Evolutionary conservation across 352 stramenopile species (phyloP), one percentile per base, ranked within the genome.

Genomic region (Globisporangium spinosum): DNA sequence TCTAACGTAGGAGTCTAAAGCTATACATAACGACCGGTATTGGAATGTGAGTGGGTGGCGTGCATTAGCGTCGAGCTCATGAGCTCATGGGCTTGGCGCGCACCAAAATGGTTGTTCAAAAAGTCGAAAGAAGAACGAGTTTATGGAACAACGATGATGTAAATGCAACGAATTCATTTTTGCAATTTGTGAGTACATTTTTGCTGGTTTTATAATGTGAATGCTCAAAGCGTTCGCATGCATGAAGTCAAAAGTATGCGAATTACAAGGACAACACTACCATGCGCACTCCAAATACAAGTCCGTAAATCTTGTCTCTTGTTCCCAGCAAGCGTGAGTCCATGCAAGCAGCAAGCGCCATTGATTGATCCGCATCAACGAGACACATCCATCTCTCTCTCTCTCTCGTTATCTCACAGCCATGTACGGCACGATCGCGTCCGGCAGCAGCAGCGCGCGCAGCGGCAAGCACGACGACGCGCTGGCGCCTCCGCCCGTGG

Each of bases 401-500:
- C 29, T 61, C 23, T 35, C 25, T 22, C 13, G 6, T 17, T 40
- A 6, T 34, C 45, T 17, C 23, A 27, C 22, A 13, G 23, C n/a
- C 49, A 88, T 89, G 80, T 89, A 89, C 68, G 80, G 80, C 47
- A 85, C 80, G 5, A 73, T 89, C 60, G 74, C 70, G 55, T 59
- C 72, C 7, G 54, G 54, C 47, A 47, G 64, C 35, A 60, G 55
- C 70, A 72, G 69, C 62, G 58, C 62, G 47, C 72, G 71, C 70
- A 67, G 75, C 61, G 53, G 67, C 35, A 54, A 73, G 65, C 34
- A 55, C 53, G 23, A 49, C 29, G 53, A 40, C 6, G 32, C 61
- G 6, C 40, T 66, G 45, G 69, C 78, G 5, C 76, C 82, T 15
- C 63, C 77, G 13, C 62, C 68, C 10, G 73, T 63, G 32, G 57